Percentiles rank a stretch among this genome's conserved stretches.
phyloP scores from a whole-genome alignment of 768 basidiomycete species.

The Amanita rimosa region DNA sequence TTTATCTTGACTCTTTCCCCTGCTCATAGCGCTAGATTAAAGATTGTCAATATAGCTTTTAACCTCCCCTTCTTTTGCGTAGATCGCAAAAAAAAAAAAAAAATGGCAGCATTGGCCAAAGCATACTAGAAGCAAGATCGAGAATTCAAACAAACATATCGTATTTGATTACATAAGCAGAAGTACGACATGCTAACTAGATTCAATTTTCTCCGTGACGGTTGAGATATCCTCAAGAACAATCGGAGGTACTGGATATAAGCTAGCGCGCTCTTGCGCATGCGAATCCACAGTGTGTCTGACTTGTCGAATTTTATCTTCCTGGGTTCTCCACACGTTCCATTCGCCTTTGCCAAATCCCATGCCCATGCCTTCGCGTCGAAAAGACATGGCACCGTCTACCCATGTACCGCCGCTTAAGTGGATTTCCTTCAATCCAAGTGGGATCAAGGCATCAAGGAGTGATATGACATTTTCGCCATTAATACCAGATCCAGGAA shows the following conservation, averaged over 20 bases:
- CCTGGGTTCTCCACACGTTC: slow-evolving; percentile 56
- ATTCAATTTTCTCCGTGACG: neutral
- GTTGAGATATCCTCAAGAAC: neutral
- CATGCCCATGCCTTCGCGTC: slow-evolving; percentile 58
- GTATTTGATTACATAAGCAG: neutral
- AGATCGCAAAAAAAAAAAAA: neutral
- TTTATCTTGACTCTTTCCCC: slow-evolving; percentile 4
- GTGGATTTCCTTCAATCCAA: slow-evolving; percentile 60
- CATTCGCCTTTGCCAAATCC: slow-evolving; percentile 47
- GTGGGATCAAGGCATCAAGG: slow-evolving; percentile 37
- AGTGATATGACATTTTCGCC: slow-evolving; percentile 36
- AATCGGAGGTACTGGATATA: neutral
- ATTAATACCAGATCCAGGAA: slow-evolving; percentile 74
- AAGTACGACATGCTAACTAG: neutral
- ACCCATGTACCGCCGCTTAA: slow-evolving; percentile 63
- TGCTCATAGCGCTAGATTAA: neutral
- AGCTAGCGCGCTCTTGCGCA: slow-evolving; percentile 14
- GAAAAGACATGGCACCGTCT: slow-evolving; percentile 38
- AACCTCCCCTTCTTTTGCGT: neutral
- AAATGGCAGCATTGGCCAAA: neutral
- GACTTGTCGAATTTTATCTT: slow-evolving; percentile 38
- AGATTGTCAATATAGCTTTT: neutral
- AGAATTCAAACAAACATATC: too few relatives aligned
- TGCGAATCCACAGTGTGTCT: slow-evolving; percentile 33
- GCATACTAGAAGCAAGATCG: too few relatives aligned